A percentile compares a stretch with the other conserved stretches of the same genome.
phyloP scores from a whole-genome alignment of 441 rosid genomes.

The Manihot esculenta region DNA sequence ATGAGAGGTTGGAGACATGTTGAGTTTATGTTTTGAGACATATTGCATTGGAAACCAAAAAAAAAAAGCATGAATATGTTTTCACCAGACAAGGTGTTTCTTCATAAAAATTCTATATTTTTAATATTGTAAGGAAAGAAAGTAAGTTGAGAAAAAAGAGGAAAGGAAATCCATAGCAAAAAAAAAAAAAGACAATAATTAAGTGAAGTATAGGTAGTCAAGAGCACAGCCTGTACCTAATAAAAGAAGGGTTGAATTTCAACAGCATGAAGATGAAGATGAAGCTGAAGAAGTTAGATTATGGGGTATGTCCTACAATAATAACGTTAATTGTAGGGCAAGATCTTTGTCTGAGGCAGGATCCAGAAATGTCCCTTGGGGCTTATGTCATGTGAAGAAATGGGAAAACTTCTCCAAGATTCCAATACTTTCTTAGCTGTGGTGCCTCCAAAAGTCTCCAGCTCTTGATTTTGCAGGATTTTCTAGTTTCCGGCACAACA shows the following conservation, averaged over 20 bases:
- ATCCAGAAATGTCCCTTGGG: slow-evolving; percentile 18
- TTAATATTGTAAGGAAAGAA: too few species aligned
- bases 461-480: slow-evolving; percentile 11
- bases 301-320: not conserved
- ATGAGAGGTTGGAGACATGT: slow-evolving; percentile 31
- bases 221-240: too few species aligned
- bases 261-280: not conserved
- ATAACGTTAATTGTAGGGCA: slow-evolving; percentile 9
- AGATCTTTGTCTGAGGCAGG: slow-evolving; percentile 21
- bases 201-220: too few species aligned
- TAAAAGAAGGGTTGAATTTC: not conserved
- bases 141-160: too few species aligned
- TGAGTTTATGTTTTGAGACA: slow-evolving; percentile 23
- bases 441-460: not conserved
- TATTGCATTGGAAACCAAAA: not conserved
- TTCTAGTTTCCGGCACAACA: not conserved
- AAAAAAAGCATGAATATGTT: too few species aligned
- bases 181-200: not conserved
- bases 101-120: too few species aligned
- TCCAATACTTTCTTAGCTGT: slow-evolving; percentile 15
- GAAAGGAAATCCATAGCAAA: too few species aligned
- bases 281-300: not conserved
- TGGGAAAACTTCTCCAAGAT: not conserved
- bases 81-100: too few species aligned
- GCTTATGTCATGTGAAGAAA: not conserved